phyloP scores from a whole-genome alignment of 2,329 filamentous ascomycete species.

The Diaporthe ilicicola region DNA sequence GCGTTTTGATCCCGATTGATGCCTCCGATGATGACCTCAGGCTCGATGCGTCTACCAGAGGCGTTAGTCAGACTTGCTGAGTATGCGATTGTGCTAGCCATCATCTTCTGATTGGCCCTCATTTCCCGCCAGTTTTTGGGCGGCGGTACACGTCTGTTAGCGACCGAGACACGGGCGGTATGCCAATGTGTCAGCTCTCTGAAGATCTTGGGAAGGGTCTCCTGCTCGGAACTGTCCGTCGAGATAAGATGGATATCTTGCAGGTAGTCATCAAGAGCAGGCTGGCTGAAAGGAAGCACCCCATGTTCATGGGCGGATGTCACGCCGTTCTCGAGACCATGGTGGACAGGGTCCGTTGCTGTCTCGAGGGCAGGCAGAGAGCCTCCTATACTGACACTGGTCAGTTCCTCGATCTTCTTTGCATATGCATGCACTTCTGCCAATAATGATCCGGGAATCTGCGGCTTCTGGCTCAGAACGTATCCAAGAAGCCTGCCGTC shows the following conservation, averaged over 20 bases:
- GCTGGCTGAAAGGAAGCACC: constrained; percentile 58
- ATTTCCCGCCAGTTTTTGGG: constrained; percentile 44
- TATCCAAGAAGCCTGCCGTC: constrained; percentile 37
- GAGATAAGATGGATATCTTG: constrained; percentile 49
- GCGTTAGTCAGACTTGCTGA: constrained; percentile 75
- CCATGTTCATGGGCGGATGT: constrained; percentile 12
- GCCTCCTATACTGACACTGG: neutral
- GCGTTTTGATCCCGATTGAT: constrained; percentile 33
- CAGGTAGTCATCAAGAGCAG: constrained; percentile 56
- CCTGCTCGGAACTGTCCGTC: constrained; percentile 37
- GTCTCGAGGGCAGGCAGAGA: neutral
- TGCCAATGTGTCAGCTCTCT: constrained; percentile 69
- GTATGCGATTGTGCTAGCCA: constrained; percentile 74
- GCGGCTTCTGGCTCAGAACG: neutral
- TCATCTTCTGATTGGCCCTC: constrained; percentile 68
- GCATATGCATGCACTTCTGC: constrained; percentile 21
- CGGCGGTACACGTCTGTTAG: constrained; percentile 45
- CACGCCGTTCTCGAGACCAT: neutral
- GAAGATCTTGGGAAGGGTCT: constrained; percentile 48
- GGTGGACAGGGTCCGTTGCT: neutral
- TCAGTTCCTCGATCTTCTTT: constrained; percentile 29
- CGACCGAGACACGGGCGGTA: constrained; percentile 61
- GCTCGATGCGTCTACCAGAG: constrained; percentile 68
- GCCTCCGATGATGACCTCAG: constrained; percentile 67
- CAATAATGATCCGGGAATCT: constrained; percentile 23